Evolutionary conservation across 2,329 filamentous ascomycete species (phyloP).

Genomic region (Botrytis pseudocinerea): DNA sequence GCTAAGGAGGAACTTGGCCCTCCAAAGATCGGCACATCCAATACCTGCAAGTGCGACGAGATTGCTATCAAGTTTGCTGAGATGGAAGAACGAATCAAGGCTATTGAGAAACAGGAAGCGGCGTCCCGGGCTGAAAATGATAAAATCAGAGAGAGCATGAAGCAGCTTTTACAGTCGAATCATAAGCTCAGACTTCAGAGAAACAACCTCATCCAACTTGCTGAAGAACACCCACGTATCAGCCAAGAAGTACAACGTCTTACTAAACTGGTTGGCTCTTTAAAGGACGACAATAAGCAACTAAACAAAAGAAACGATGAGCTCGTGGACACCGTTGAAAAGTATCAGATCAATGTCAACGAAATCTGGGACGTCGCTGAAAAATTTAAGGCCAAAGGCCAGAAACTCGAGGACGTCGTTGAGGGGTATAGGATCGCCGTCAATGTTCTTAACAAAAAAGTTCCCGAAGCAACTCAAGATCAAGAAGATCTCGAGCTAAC

Average conservation of each 20-base stretch:
- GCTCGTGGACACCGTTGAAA: too few relatives aligned
- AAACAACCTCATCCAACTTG: neutral
- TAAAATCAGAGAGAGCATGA: too few relatives aligned
- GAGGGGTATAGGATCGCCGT: fast-evolving
- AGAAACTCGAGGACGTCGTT: neutral
- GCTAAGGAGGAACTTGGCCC: neutral
- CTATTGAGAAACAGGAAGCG: neutral
- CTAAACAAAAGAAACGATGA: too few relatives aligned
- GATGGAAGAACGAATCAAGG: neutral
- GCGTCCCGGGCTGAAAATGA: too few relatives aligned
- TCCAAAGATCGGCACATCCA: too few relatives aligned
- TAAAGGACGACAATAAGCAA: neutral
- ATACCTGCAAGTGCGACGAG: neutral
- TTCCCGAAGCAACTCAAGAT: neutral
- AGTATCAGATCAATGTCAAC: too few relatives aligned
- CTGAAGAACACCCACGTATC: too few relatives aligned
- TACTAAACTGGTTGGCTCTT: fast-evolving
- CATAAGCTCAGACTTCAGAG: neutral
- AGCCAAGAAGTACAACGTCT: too few relatives aligned
- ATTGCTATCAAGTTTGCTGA: neutral
- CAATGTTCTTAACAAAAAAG: fast-evolving
- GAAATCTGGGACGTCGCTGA: too few relatives aligned
- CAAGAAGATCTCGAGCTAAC: neutral
- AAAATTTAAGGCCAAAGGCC: too few relatives aligned
- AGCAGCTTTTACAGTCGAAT: neutral